Conservation (phyloP, 2,329 filamentous ascomycete genomes). For the Xylaria sp. region DNA sequence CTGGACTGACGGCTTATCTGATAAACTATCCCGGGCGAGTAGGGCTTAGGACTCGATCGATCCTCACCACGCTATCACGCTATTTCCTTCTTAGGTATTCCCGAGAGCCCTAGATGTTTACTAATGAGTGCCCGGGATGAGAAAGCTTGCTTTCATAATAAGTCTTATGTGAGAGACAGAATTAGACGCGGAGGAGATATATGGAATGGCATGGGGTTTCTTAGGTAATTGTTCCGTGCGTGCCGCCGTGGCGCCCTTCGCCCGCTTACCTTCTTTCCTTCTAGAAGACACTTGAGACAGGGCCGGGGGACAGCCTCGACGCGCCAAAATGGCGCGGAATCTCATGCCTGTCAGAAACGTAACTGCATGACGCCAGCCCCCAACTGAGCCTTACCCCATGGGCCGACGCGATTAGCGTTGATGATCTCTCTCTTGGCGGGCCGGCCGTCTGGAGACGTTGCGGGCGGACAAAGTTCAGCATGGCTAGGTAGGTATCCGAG, state of each 20-base stretch:
- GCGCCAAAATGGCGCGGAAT: background rate
- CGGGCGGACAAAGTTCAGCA: slow-evolving; percentile 4
- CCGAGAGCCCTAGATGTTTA: slow-evolving; percentile 2
- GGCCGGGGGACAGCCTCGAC: background rate
- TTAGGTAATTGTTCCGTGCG: background rate
- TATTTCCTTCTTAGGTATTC: background rate
- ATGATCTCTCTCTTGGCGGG: slow-evolving; percentile 23
- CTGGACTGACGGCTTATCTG: background rate
- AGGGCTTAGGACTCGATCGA: background rate
- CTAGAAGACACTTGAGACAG: background rate
- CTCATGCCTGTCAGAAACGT: background rate
- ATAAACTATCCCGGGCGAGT: background rate
- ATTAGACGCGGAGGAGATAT: background rate
- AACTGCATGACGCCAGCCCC: background rate
- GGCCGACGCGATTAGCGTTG: slow-evolving; percentile 12
- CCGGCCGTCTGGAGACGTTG: slow-evolving; percentile 16
- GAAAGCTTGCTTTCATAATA: background rate
- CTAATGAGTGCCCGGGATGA: background rate
- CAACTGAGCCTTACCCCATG: slow-evolving; percentile 5
- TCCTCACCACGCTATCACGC: background rate
- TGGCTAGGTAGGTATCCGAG: too few species aligned
- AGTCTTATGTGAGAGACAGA: background rate
- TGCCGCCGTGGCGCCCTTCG: too few species aligned
- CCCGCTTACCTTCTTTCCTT: too few species aligned
- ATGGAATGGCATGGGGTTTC: background rate